Base-by-base conservation (phyloP, 106 monocot genomes). In the Phalaenopsis equestris region DNA sequence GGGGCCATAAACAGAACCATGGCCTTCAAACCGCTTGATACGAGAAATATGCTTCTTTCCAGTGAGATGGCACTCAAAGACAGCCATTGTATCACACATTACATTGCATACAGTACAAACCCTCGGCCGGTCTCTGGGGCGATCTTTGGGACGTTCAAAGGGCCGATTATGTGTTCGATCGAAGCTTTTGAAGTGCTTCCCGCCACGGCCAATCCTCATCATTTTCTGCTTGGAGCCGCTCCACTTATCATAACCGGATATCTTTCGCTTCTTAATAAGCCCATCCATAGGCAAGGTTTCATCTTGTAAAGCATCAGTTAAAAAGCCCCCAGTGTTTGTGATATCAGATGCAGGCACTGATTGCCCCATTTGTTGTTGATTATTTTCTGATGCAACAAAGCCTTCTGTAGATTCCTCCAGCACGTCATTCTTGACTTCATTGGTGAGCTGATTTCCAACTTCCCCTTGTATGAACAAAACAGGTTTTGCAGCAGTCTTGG, bases 41-140 rank as follows among this genome's bases (percentile, higher is more conserved):
- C 79, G 79, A 55, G 88, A 82, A 36, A 76, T 14, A 78, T 94
- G 94, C 46, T 94, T 94, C 64, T 91, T 91, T 24, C 91, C 91
- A 4, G 84, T 48, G 0, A 91, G 38, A 81, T 93, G 93, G n/a
- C 75, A 55, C 2, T 91, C 87, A 45, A 93, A 93, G 16, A 87
- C 87, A 24, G 85, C 82, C 42, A 47, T 58, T 2, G 93, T 87
- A 23, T 93, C 86, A 24, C 91, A 93, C 64, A 36, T 81, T 18
- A 87, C 83, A 77, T 82, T 93, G 79, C 93, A 93, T 7, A 93
- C 16, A 9, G 84, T 93, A 61, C 90, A 91, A 56, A 93, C 77
- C 75, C 87, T 86, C 1, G 80, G 84, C 9, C 67, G 86, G 10
- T 87, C 89, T 73, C 61, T 87, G 16, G 72, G 85, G 76, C 30